Base-by-base conservation (phyloP, 2,329 filamentous ascomycete genomes). In the Aureobasidium sp. region DNA sequence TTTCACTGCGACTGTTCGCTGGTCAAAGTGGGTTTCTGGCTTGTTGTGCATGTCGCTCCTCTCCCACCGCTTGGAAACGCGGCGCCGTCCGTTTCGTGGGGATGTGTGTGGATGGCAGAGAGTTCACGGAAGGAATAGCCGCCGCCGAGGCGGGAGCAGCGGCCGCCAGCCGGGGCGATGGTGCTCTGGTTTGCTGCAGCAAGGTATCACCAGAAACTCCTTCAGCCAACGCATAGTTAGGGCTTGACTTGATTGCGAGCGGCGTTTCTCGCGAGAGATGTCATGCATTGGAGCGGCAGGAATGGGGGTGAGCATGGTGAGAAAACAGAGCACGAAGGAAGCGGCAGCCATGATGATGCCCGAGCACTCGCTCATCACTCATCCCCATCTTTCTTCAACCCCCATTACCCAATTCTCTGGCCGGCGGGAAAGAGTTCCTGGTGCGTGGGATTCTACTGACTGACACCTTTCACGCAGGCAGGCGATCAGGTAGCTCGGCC, bases 161-260 rank as follows among this genome's bases (percentile, higher is more conserved):
- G 55, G 42, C 31, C 31, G 27, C n/a, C 20, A 39, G 56, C 45
- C 56, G 11, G 44, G 56, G 36, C 12, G 22, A 20, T n/a, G 56
- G 56, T 51, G 57, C 25, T 47, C n/a, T 42, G 25, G 37, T 44
- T 34, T 45, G 37, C 52, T 56, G 39, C 39, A 45, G 55, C 31
- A 48, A 36, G 31, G 36, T 31, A 25, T 34, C 34, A 60, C 55
- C 55, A 58, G 15, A 58, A 58, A 31, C 29, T 58, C 37, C 52
- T 25, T 34, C 37, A 44, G 39, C 52, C 52, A 44, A 56, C 37
- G 39, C 52, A 56, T 25, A 39, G 34, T n/a, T 36, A 53, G 44
- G 44, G 52, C 52, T 56, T 44, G 52, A 39, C 51, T 29, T 14
- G 29, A 25, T 22, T 31, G 11, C 27, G 17, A 17, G 36, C 34